A percentile compares a stretch with the other conserved stretches of the same genome.
phyloP scores from a whole-genome alignment of 225 moss, liverwort and hornwort species.

The Bryoerythrophyllum caledonicum region DNA sequence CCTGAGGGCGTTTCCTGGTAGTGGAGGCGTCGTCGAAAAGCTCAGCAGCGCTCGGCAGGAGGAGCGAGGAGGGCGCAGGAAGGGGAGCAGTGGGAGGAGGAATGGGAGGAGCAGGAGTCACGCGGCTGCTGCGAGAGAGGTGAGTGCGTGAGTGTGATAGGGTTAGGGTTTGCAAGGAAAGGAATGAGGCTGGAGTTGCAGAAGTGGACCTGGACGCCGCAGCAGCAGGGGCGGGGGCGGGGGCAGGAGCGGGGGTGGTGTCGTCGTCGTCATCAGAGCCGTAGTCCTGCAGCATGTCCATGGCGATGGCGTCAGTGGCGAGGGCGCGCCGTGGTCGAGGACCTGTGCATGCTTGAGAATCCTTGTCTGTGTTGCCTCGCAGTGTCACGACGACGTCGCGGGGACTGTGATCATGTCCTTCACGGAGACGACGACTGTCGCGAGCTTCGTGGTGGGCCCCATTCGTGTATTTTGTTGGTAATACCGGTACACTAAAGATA shows the following conservation, averaged over 20 bases:
- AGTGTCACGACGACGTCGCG: constrained; percentile 5
- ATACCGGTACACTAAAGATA: too few relatives aligned
- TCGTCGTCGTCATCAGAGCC: constrained; percentile 59
- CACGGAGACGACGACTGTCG: background rate
- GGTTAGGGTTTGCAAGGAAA: background rate
- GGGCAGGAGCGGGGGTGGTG: background rate
- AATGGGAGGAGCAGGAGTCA: background rate
- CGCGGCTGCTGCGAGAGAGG: constrained; percentile 33
- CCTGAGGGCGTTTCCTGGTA: constrained; percentile 58
- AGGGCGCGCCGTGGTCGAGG: too few relatives aligned
- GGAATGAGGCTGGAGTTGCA: too few relatives aligned
- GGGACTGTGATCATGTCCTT: background rate
- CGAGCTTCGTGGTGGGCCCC: too few relatives aligned
- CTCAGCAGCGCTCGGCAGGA: constrained; percentile 44
- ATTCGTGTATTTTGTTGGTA: too few relatives aligned
- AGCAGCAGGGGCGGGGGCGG: background rate
- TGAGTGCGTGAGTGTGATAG: background rate
- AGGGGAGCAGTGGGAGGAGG: background rate
- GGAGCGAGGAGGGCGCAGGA: constrained; percentile 18
- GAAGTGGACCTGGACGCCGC: too few relatives aligned
- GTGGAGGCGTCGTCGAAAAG: constrained; percentile 41
- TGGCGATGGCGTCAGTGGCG: constrained; percentile 11
- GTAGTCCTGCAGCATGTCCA: constrained; percentile 62
- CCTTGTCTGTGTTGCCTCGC: too few relatives aligned
- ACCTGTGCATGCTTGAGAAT: too few relatives aligned